Conservation (phyloP, 2,329 filamentous ascomycete genomes). For the Nigrospora osmanthi region DNA sequence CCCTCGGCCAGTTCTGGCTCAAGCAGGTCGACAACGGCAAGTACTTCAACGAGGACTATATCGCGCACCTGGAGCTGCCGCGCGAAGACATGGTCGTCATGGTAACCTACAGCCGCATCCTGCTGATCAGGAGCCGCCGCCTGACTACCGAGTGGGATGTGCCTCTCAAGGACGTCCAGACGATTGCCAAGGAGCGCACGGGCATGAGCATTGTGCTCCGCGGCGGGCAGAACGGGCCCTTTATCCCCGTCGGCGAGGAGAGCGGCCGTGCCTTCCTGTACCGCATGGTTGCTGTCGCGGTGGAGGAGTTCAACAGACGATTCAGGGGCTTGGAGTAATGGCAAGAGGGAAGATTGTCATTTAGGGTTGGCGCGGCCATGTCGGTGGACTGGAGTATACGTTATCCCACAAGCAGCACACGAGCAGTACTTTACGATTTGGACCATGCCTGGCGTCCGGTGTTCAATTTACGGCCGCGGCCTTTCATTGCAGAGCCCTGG, state of each 20-base stretch:
- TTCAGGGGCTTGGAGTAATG: conserved; percentile 37
- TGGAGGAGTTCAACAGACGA: conserved; percentile 59
- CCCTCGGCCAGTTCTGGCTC: conserved; percentile 95
- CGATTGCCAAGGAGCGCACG: conserved; percentile 92
- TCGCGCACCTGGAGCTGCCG: conserved; percentile 88
- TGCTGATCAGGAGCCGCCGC: conserved; percentile 81
- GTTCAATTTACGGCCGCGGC: too few relatives aligned
- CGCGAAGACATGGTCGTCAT: conserved; percentile 84
- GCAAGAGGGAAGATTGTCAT: not conserved
- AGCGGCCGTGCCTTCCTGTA: conserved; percentile 58
- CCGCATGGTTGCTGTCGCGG: conserved; percentile 56
- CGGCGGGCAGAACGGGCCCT: conserved; percentile 87
- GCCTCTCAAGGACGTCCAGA: conserved; percentile 90
- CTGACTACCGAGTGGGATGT: conserved; percentile 94
- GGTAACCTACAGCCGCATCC: conserved; percentile 79
- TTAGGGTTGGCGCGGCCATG: too few relatives aligned
- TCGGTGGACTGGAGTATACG: too few relatives aligned
- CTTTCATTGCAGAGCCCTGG: too few relatives aligned
- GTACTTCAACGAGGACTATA: conserved; percentile 96
- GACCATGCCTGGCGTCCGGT: too few relatives aligned
- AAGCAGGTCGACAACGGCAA: conserved; percentile 97
- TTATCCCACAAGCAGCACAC: too few relatives aligned
- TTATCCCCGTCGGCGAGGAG: conserved; percentile 89
- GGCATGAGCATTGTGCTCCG: conserved; percentile 84
- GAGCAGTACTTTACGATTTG: too few relatives aligned